These are phyloP conservation scores for Hortiboletus campestris DNA, from an alignment of 768 basidiomycete species.

Conservation along the genomic window DNA sequence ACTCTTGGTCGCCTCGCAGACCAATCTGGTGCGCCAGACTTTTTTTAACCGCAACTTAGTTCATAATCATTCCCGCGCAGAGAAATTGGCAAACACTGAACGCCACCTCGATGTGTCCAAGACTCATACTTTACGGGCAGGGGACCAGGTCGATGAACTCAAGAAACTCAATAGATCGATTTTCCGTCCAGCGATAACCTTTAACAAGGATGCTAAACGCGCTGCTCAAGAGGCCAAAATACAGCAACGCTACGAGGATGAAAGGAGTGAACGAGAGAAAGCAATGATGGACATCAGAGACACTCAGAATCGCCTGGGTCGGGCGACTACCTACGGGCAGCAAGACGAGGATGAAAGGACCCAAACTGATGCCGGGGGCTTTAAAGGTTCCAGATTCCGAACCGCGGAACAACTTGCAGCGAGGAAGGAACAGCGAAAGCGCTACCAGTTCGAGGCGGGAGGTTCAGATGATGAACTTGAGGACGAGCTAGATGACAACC, in stretches of 20 bases:
- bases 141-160: conserved; percentile 90
- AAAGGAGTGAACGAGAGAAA: conserved; percentile 79
- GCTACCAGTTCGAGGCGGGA: conserved; percentile 89
- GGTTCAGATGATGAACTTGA: conserved; percentile 93
- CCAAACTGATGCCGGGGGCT: conserved; percentile 30
- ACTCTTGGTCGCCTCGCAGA: conserved; percentile 83
- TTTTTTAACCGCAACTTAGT: background rate
- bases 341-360: conserved; percentile 44
- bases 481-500: conserved; percentile 89
- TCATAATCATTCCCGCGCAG: conserved; percentile 33
- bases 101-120: conserved; percentile 92
- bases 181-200: conserved; percentile 88
- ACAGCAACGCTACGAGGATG: conserved; percentile 82
- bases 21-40: conserved; percentile 74
- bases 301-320: conserved; percentile 81
- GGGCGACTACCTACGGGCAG: conserved; percentile 62
- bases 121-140: conserved; percentile 82
- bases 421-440: conserved; percentile 69
- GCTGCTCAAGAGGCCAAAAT: conserved; percentile 83
- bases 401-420: conserved; percentile 51
- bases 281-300: conserved; percentile 85
- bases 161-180: conserved; percentile 94
- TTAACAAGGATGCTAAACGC: conserved; percentile 91
- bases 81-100: conserved; percentile 91
- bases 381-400: conserved; percentile 41